phyloP scores from a whole-genome alignment of 805 yeast genomes.

The Nakazawaea ishiwadae region DNA sequence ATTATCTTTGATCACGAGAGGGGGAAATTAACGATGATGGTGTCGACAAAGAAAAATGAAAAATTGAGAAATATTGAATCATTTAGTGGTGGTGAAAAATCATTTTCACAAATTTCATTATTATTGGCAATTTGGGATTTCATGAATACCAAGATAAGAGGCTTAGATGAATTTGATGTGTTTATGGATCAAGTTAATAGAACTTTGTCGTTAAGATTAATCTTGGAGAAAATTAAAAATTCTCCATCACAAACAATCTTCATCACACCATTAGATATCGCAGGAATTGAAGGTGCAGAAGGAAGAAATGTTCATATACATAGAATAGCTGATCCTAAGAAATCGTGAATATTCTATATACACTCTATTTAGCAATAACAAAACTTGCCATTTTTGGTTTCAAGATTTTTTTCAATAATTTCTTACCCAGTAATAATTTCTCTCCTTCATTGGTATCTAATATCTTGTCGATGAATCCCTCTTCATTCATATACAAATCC shows the following conservation, averaged over 20 bases:
- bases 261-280: constrained; percentile 91
- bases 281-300: constrained; percentile 58
- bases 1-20: constrained; percentile 57
- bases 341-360: neutral
- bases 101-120: constrained; percentile 87
- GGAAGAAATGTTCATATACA: constrained; percentile 56
- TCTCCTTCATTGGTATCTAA: constrained; percentile 29
- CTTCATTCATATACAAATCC: constrained; percentile 31
- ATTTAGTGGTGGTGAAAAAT: constrained; percentile 94
- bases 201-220: constrained; percentile 67
- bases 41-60: constrained; percentile 55
- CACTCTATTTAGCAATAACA: constrained; percentile 18
- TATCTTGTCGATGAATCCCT: constrained; percentile 32
- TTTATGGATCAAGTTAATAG: constrained; percentile 95
- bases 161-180: constrained; percentile 95
- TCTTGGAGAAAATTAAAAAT: constrained; percentile 57
- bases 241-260: constrained; percentile 81
- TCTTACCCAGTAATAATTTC: constrained; percentile 37
- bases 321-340: constrained; percentile 39
- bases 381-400: constrained; percentile 48
- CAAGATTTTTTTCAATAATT: constrained; percentile 48
- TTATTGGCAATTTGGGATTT: constrained; percentile 88
- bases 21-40: constrained; percentile 49
- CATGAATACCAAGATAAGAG: constrained; percentile 83
- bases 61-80: constrained; percentile 70